Base-by-base conservation (phyloP, 1,284 basidiomycete genomes). In the Acaromyces ingoldii region DNA sequence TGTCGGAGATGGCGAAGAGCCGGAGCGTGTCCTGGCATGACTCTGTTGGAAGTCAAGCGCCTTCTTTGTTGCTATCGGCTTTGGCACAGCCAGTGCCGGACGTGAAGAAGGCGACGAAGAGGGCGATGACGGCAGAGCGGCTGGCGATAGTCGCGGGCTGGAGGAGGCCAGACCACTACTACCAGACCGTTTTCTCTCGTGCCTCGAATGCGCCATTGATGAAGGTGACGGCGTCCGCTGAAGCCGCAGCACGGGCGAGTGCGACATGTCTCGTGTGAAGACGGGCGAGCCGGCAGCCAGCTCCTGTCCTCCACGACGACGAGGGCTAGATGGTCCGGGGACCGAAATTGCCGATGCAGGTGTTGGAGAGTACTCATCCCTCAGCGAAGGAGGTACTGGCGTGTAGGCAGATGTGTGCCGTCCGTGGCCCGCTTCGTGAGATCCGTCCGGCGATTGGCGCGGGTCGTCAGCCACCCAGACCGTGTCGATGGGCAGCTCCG, bases 401-500 rank as follows among this genome's bases (percentile, higher is more conserved):
- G 38, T 21, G 19, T 29, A 19, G 28, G 26, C 22, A 31, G 25
- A 34, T 13, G 15, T 31, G 48, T 5, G 45, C 31, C 13, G 59
- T 57, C 22, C 58, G 47, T 15, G 33, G 29, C 13, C 42, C 54
- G 28, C 3, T 44, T 36, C 22, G 25, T 5, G 54, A 45, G 15
- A 19, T 17, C 21, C 38, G 33, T 3, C 26, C 28, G n/a, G 26
- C 6, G 29, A 34, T 11, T 28, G 24, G 17, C 21, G 26, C 13
- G 25, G 7, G 4, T 15, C 11, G 11, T 44, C 40, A 9, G 51
- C 13, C 6, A 63, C 63, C 66, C 66, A 68, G n/a, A 68, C 51
- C 10, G 66, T 66, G 47, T 68, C 66, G 55, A 62, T 62, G 40
- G 55, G 54, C 43, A 64, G 62, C 41, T 68, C 57, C 11, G 63